Percentiles rank a stretch among this genome's conserved stretches.
These are phyloP conservation scores for Aspergillus neoniger DNA, from an alignment of 2,329 filamentous ascomycete genomes.

Conservation along the genomic window DNA sequence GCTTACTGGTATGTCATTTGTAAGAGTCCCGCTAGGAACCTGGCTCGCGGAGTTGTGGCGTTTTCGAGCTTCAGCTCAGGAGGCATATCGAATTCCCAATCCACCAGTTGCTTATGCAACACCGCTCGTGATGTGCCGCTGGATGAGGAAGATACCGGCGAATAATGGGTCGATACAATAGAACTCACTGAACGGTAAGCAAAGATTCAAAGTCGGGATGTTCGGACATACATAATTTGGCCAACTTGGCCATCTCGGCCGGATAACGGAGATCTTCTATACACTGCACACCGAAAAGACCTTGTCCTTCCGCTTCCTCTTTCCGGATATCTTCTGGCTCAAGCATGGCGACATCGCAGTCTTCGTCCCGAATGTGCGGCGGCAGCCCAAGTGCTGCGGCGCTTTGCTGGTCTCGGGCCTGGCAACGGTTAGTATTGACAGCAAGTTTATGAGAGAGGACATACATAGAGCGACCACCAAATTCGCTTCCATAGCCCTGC, in stretches of 20 bases:
- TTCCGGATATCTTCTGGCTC: constrained; percentile 38
- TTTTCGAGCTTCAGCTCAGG: constrained; percentile 36
- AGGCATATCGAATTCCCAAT: constrained; percentile 45
- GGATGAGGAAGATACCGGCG: constrained; percentile 23
- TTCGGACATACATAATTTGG: constrained; percentile 34
- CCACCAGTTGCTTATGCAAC: constrained; percentile 36
- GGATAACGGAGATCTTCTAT: constrained; percentile 38
- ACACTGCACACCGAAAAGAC: constrained; percentile 33
- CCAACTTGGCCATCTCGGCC: constrained; percentile 44
- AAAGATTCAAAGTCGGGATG: background rate
- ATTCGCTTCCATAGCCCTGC: constrained; percentile 50
- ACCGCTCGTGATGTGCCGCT: constrained; percentile 26
- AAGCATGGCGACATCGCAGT: constrained; percentile 50
- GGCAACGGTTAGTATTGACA: background rate
- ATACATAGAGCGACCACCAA: constrained; percentile 57
- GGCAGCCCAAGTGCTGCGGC: constrained; percentile 50
- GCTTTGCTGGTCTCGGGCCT: constrained; percentile 53
- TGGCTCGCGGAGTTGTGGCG: constrained; percentile 31
- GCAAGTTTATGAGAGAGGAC: background rate
- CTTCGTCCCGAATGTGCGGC: constrained; percentile 52
- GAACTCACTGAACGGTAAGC: constrained; percentile 1
- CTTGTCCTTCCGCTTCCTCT: constrained; percentile 30
- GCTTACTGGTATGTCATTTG: constrained; percentile 50
- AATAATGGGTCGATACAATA: constrained; percentile 43
- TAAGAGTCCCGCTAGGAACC: constrained; percentile 45